Conservation (phyloP, 1,139 yeast genomes). For the Yamadazyma sp. region DNA sequence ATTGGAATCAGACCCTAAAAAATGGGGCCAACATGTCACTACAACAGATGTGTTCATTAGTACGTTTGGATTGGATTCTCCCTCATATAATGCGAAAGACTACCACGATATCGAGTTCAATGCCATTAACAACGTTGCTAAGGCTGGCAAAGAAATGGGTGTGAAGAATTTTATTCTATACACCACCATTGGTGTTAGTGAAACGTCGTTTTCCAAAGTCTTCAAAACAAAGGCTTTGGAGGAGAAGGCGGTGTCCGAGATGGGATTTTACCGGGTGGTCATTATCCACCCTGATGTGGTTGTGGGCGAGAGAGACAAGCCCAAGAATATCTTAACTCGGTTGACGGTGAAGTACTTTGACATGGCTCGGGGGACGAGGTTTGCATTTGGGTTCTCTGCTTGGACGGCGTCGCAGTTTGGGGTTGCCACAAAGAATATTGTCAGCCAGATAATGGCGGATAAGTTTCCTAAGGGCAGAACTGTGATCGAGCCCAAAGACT, state of each 20-base stretch:
- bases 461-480: conserved; percentile 1
- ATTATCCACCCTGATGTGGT: background rate
- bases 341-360: background rate
- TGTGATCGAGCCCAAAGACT: background rate
- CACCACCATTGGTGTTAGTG: conserved; percentile 58
- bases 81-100: background rate
- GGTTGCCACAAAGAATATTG: background rate
- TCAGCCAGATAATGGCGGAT: background rate
- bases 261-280: conserved; percentile 1
- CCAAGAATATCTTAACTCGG: background rate
- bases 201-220: conserved; percentile 55
- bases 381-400: background rate
- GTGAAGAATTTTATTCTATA: conserved; percentile 63
- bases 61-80: background rate
- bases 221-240: conserved; percentile 48
- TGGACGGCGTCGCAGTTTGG: background rate
- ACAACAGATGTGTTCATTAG: background rate
- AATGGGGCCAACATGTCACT: background rate
- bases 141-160: conserved; percentile 68
- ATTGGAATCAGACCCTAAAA: background rate
- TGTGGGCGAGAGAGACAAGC: background rate
- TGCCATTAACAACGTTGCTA: conserved; percentile 36
- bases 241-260: background rate
- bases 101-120: background rate
- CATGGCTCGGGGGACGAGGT: background rate